Evolutionary conservation across 2,329 filamentous ascomycete species (phyloP).

Genomic region (Simplicillium aogashimaense): DNA sequence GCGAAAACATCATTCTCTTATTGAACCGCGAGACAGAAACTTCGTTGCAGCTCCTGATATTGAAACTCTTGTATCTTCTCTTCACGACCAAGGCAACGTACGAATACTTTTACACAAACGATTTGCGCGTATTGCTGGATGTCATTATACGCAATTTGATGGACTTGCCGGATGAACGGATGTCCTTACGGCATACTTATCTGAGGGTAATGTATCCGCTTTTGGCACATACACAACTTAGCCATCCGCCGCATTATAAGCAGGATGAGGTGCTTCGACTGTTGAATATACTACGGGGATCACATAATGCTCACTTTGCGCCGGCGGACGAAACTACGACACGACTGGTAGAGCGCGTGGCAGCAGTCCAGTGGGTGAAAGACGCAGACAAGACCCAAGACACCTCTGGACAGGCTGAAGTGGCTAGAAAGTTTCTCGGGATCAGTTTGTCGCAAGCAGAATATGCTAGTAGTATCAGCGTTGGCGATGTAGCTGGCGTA

Average conservation of each 20-base stretch:
- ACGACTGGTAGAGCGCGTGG: slow-evolving; percentile 66
- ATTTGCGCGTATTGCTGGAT: slow-evolving; percentile 85
- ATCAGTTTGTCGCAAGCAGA: slow-evolving; percentile 59
- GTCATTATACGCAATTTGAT: slow-evolving; percentile 96
- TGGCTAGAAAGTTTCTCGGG: slow-evolving; percentile 53
- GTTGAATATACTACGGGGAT: slow-evolving; percentile 57
- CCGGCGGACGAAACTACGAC: slow-evolving; percentile 73
- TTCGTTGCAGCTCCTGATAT: slow-evolving; percentile 85
- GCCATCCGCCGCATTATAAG: slow-evolving; percentile 83
- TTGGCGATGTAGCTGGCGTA: slow-evolving; percentile 68
- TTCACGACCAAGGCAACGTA: slow-evolving; percentile 88
- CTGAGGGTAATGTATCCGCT: slow-evolving; percentile 85
- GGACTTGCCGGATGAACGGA: slow-evolving; percentile 78
- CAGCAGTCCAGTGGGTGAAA: slow-evolving; percentile 60
- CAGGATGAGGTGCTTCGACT: slow-evolving; percentile 72
- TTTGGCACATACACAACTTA: slow-evolving; percentile 83
- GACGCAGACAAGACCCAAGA: slow-evolving; percentile 24
- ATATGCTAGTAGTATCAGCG: slow-evolving; percentile 63
- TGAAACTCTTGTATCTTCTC: slow-evolving; percentile 89
- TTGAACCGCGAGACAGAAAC: slow-evolving; percentile 94
- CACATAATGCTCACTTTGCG: slow-evolving; percentile 63
- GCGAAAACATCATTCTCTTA: slow-evolving; percentile 91
- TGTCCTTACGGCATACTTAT: slow-evolving; percentile 80
- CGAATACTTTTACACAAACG: slow-evolving; percentile 98
- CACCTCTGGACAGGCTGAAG: slow-evolving; percentile 27